Conservation (phyloP, 371 early-diverging fungal species). For the Basidiobolus heterosporus region DNA sequence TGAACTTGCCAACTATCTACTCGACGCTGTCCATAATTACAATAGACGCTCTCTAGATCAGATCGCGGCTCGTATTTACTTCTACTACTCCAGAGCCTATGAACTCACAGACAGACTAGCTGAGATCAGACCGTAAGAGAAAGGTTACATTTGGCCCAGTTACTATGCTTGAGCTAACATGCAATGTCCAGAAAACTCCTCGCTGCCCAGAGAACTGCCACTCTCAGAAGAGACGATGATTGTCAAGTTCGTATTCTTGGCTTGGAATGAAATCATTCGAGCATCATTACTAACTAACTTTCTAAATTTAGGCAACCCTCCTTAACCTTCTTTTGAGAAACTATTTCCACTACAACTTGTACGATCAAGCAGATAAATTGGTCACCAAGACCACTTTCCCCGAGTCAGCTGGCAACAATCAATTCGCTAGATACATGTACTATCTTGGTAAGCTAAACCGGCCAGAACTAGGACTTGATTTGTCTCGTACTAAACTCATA, state of each 20-base stretch:
- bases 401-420: slow-evolving; percentile 77
- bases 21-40: slow-evolving; percentile 10
- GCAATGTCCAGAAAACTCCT: slow-evolving; percentile 35
- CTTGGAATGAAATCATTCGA: background rate
- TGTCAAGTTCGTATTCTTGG: slow-evolving; percentile 15
- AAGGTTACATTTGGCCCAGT: slow-evolving; percentile 1
- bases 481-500: background rate
- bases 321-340: slow-evolving; percentile 78
- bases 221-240: slow-evolving; percentile 77
- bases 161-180: background rate
- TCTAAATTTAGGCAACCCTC: slow-evolving; percentile 53
- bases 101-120: slow-evolving; percentile 53
- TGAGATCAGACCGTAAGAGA: slow-evolving; percentile 55
- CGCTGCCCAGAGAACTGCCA: slow-evolving; percentile 76
- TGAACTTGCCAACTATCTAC: slow-evolving; percentile 39
- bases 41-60: slow-evolving; percentile 86
- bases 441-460: slow-evolving; percentile 40
- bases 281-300: background rate
- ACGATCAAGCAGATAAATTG: slow-evolving; percentile 91
- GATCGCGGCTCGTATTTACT: slow-evolving; percentile 75
- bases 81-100: slow-evolving; percentile 79
- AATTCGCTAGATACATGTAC: slow-evolving; percentile 87
- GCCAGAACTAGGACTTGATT: background rate
- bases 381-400: slow-evolving; percentile 85
- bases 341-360: slow-evolving; percentile 78